Conservation (phyloP, 192 early-diverging fungal genomes). For the Jimgerdemannia flammicorona region DNA sequence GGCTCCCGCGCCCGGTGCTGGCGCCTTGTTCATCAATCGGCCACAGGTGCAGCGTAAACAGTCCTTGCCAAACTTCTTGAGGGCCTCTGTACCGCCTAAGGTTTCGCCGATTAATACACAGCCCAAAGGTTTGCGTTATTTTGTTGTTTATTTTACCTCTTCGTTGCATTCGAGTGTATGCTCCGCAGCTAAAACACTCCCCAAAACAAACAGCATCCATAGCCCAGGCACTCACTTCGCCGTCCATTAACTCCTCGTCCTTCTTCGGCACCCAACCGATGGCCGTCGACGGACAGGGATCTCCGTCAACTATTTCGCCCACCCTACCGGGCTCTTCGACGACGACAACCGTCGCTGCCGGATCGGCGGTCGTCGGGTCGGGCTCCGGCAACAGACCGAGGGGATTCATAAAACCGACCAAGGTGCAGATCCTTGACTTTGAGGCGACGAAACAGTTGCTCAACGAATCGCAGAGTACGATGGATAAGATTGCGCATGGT, state of each 20-base stretch:
- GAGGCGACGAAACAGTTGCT: background rate
- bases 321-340: background rate
- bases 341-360: background rate
- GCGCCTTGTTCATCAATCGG: background rate
- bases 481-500: background rate
- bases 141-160: too few species aligned
- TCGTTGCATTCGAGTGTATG: too few species aligned
- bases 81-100: background rate
- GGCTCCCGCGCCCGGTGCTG: too few species aligned
- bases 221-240: background rate
- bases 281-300: background rate
- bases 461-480: background rate
- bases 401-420: constrained; percentile 1
- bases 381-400: background rate
- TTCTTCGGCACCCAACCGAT: background rate
- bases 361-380: background rate
- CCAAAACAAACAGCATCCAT: background rate
- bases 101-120: constrained; percentile 1
- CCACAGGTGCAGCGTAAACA: background rate
- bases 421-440: background rate
- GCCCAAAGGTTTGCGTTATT: background rate
- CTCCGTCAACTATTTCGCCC: background rate
- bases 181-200: background rate
- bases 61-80: background rate
- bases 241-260: background rate